These are phyloP conservation scores for Dactylorhiza incarnata DNA, from an alignment of 106 monocot genomes.

Conservation along the genomic window DNA sequence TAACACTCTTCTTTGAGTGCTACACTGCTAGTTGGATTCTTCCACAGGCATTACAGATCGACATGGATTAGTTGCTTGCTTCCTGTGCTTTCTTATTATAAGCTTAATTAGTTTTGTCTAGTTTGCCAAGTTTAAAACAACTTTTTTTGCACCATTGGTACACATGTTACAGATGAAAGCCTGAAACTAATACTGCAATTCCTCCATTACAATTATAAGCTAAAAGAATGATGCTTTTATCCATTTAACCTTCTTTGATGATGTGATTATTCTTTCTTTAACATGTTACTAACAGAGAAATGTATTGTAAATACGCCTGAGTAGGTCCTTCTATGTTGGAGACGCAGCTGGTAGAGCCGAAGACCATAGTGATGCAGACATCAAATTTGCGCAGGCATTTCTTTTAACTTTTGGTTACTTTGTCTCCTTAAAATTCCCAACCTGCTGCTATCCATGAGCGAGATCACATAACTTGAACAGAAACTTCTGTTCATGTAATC, in stretches of 20 bases:
- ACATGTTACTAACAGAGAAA: neutral
- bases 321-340: constrained; percentile 97
- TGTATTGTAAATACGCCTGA: neutral
- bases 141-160: neutral
- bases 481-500: neutral
- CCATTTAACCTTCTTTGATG: too few relatives aligned
- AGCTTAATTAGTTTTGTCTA: neutral
- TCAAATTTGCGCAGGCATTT: constrained; percentile 81
- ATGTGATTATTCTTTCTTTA: too few relatives aligned
- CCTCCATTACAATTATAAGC: neutral
- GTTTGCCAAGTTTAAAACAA: neutral
- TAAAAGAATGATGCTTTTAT: too few relatives aligned
- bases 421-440: neutral
- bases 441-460: neutral
- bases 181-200: neutral
- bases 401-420: neutral
- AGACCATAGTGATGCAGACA: constrained; percentile 94
- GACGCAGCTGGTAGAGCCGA: constrained; percentile 86
- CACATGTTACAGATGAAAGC: too few relatives aligned
- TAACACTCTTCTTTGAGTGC: too few relatives aligned
- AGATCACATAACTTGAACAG: too few relatives aligned
- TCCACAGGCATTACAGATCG: too few relatives aligned
- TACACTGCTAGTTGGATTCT: too few relatives aligned
- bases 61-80: neutral
- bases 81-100: neutral